Evolutionary conservation across 495 filamentous ascomycete species (phyloP).

Genomic region (Lophiotrema nucula): DNA sequence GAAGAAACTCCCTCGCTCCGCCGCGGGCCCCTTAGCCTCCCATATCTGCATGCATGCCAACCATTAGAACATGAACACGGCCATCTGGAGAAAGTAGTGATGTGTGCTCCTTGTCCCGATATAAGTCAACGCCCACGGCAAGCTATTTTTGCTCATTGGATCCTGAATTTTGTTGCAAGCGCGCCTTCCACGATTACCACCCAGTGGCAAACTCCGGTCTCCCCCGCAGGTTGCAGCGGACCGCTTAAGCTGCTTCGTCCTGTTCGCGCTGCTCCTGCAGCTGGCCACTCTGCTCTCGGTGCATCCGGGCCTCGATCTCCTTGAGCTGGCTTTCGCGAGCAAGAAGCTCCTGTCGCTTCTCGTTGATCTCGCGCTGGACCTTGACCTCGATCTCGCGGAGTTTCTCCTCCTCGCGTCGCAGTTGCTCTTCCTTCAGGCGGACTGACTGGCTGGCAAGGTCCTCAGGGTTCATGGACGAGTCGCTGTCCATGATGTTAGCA

Average conservation of each 20-base stretch:
- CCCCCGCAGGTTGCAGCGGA: background rate
- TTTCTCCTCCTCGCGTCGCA: slow-evolving; percentile 98
- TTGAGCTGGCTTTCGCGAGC: slow-evolving; percentile 97
- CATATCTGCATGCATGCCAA: slow-evolving; percentile 13
- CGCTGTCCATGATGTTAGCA: slow-evolving; percentile 48
- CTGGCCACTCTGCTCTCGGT: slow-evolving; percentile 57
- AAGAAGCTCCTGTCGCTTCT: slow-evolving; percentile 97
- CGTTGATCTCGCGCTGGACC: slow-evolving; percentile 98
- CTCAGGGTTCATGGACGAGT: slow-evolving; percentile 96
- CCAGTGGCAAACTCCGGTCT: background rate
- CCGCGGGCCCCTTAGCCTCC: background rate
- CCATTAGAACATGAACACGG: slow-evolving; percentile 22
- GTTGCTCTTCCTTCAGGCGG: slow-evolving; percentile 97
- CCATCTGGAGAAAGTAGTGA: slow-evolving; percentile 15
- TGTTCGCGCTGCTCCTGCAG: slow-evolving; percentile 21
- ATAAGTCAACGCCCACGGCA: slow-evolving; percentile 28
- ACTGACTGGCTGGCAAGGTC: slow-evolving; percentile 95
- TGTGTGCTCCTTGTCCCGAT: background rate
- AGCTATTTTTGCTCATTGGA: slow-evolving; percentile 10
- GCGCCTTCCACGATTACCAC: slow-evolving; percentile 22
- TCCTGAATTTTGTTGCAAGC: slow-evolving; percentile 26
- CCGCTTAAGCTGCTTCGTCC: slow-evolving; percentile 24
- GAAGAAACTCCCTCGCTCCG: slow-evolving; percentile 22
- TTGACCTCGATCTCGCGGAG: slow-evolving; percentile 98
- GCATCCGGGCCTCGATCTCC: slow-evolving; percentile 86